Conservation (phyloP, 805 yeast species). For the Millerozyma acaciae region DNA sequence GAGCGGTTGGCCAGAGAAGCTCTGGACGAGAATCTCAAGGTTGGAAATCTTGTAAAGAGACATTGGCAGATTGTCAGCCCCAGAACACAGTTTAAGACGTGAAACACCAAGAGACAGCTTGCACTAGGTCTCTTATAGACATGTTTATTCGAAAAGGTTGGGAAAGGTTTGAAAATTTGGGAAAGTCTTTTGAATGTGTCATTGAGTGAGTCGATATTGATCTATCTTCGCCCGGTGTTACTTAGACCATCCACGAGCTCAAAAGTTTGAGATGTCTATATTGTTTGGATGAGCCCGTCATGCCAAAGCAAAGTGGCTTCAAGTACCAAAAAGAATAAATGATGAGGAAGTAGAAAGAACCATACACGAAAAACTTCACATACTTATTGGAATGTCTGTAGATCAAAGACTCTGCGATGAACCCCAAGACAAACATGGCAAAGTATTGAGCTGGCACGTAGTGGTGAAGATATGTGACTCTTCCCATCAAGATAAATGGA, state of each 20-base stretch:
- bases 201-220: no score
- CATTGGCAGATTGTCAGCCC: no score
- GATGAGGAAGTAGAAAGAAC: constrained; percentile 45
- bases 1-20: no score
- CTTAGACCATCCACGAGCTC: constrained; percentile 19
- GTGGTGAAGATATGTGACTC: constrained; percentile 43
- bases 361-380: constrained; percentile 31
- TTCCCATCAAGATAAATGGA: constrained; percentile 40
- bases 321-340: constrained; percentile 57
- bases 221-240: no score
- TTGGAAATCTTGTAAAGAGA: no score
- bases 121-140: no score
- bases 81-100: no score
- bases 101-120: no score
- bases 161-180: no score
- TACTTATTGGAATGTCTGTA: constrained; percentile 13
- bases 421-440: constrained; percentile 73
- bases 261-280: constrained; percentile 31
- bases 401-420: constrained; percentile 45
- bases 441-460: constrained; percentile 43
- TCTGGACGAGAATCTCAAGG: no score
- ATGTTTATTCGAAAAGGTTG: no score
- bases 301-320: constrained; percentile 75
- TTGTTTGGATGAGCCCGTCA: constrained; percentile 42
- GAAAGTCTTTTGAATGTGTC: no score